Evolutionary conservation across 2,329 filamentous ascomycete genomes (phyloP).

Genomic region (Aphanoascus verrucosus): DNA sequence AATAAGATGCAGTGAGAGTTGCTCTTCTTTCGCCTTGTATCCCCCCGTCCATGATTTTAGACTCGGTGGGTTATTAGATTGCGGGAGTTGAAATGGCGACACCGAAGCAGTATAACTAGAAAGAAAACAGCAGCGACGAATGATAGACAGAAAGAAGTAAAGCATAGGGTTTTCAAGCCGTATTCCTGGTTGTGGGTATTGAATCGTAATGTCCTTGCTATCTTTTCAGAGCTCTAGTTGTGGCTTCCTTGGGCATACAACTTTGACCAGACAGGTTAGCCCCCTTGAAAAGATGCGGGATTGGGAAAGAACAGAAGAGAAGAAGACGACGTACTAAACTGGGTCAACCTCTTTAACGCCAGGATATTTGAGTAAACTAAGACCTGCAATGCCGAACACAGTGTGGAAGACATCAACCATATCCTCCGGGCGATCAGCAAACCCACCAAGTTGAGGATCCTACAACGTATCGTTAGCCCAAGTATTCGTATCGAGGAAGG

Average conservation of each 20-base stretch:
- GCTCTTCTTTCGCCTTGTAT: constrained; percentile 62
- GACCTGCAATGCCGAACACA: constrained; percentile 72
- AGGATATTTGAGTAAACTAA: constrained; percentile 71
- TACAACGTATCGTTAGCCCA: constrained; percentile 19
- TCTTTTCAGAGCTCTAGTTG: constrained; percentile 46
- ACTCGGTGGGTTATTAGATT: constrained; percentile 58
- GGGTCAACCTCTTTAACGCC: constrained; percentile 74
- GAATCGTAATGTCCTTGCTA: constrained; percentile 18
- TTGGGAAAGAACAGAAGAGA: constrained; percentile 10
- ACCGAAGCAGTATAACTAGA: background rate
- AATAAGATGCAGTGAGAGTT: constrained; percentile 30
- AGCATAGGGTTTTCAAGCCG: background rate
- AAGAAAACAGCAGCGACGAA: background rate
- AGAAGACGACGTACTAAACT: constrained; percentile 53
- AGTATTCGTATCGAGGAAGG: background rate
- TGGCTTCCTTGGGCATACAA: constrained; percentile 62
- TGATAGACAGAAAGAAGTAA: background rate
- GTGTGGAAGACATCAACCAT: constrained; percentile 98
- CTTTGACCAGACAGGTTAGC: constrained; percentile 24
- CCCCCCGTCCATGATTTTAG: constrained; percentile 45
- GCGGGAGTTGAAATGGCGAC: constrained; percentile 43
- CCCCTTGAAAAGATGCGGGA: constrained; percentile 8
- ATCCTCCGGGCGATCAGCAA: constrained; percentile 82
- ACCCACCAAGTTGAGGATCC: constrained; percentile 70
- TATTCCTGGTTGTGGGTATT: background rate